Conservation (phyloP, 768 basidiomycete species). For the Chalciporus sphaerocephalus region DNA sequence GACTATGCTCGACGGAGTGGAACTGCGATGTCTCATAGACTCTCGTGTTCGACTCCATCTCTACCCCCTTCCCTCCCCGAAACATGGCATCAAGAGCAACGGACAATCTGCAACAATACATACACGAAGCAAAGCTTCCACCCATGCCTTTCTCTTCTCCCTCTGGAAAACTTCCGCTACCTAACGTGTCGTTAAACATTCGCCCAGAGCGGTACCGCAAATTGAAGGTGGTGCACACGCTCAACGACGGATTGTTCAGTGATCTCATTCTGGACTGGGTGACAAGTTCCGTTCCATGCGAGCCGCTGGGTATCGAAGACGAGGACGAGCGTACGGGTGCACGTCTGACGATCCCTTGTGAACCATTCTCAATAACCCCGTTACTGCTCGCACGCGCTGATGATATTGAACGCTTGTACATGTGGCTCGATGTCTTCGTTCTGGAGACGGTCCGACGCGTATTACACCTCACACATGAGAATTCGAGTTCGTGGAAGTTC, state of each 20-base stretch:
- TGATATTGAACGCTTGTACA: conserved; percentile 39
- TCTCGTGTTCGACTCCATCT: background rate
- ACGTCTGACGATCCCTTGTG: conserved; percentile 42
- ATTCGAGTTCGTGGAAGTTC: conserved; percentile 30
- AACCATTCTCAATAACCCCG: conserved; percentile 33
- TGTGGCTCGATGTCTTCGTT: conserved; percentile 50
- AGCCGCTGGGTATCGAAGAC: conserved; percentile 34
- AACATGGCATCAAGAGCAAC: conserved; percentile 33
- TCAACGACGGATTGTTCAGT: conserved; percentile 31
- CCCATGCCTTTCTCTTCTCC: conserved; percentile 33
- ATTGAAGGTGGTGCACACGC: conserved; percentile 44
- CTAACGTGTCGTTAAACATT: conserved; percentile 31
- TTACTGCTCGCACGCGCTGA: conserved; percentile 36
- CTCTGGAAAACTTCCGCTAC: conserved; percentile 29
- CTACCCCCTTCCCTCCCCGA: background rate
- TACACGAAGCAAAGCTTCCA: conserved; percentile 47
- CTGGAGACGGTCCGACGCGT: conserved; percentile 46
- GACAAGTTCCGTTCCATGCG: conserved; percentile 33
- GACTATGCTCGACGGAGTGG: conserved; percentile 4
- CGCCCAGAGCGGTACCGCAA: conserved; percentile 47
- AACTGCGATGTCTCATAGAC: background rate
- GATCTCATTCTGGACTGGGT: conserved; percentile 38
- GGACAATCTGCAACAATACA: conserved; percentile 43
- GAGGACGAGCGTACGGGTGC: conserved; percentile 38
- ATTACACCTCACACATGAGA: conserved; percentile 31